Conservation (phyloP, 257 asterid species). For the Craterostigma plantagineum region DNA sequence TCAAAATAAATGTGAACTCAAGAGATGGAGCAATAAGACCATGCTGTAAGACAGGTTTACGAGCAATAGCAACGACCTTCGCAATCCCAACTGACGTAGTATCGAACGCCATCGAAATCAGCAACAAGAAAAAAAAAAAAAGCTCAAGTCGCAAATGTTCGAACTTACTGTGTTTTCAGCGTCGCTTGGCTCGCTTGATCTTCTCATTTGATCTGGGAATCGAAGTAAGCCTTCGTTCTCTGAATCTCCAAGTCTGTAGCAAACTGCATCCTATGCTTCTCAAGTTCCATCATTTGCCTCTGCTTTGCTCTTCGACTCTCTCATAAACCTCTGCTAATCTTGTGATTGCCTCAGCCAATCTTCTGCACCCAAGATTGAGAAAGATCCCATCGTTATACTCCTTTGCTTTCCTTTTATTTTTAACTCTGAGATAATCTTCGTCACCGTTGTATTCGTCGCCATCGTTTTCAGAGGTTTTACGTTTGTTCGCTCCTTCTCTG, state of each 20-base stretch:
- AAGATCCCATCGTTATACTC: conserved; percentile 6
- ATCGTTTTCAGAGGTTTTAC: conserved; percentile 17
- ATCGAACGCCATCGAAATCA: no score
- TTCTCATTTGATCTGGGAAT: conserved; percentile 55
- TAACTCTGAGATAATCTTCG: conserved; percentile 2
- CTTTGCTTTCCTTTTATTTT: conserved; percentile 17
- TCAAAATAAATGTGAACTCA: no score
- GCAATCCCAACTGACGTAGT: no score
- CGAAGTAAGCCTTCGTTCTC: conserved; percentile 65
- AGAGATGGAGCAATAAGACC: no score
- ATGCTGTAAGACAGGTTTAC: no score
- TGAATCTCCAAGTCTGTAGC: conserved; percentile 78
- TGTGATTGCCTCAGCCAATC: conserved; percentile 55
- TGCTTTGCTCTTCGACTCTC: conserved; percentile 76
- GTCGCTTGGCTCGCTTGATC: conserved; percentile 36
- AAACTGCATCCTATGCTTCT: conserved; percentile 81
- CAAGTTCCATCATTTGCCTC: conserved; percentile 78
- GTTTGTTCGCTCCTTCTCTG: conserved; percentile 17
- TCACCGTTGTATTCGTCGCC: conserved; percentile 17
- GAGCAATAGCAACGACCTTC: no score
- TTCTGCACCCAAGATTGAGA: conserved; percentile 28
- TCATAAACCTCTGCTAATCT: conserved; percentile 45
- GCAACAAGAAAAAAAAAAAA: no score
- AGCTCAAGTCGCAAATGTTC: no score
- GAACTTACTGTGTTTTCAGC: conserved; percentile 35